A percentile compares a stretch with the other conserved stretches of the same genome.
Evolutionary conservation across 1,139 yeast genomes (phyloP).

Genomic region (Hyphopichia pseudoburtonii): DNA sequence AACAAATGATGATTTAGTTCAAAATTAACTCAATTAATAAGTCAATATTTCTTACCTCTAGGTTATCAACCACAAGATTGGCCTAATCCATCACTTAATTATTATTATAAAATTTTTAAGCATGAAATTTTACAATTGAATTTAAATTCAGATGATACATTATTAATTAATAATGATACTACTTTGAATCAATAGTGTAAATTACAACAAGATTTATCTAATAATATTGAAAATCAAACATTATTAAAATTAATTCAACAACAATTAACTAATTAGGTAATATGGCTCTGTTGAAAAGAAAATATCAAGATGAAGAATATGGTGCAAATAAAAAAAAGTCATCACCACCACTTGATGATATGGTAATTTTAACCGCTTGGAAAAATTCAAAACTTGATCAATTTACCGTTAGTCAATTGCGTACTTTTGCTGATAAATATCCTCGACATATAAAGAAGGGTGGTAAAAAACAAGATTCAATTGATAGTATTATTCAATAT

Average conservation of each 20-base stretch:
- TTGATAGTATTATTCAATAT: constrained; percentile 43
- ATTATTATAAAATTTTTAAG: constrained; percentile 63
- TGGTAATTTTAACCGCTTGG: constrained; percentile 41
- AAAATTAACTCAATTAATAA: constrained; percentile 16
- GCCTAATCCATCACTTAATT: constrained; percentile 67
- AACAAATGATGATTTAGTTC: constrained; percentile 6
- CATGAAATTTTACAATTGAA: constrained; percentile 68
- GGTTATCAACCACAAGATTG: constrained; percentile 57
- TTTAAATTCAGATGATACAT: constrained; percentile 30
- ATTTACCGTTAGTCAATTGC: constrained; percentile 43
- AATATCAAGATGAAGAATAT: neutral
- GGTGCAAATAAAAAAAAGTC: constrained; percentile 16
- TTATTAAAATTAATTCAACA: constrained; percentile 7
- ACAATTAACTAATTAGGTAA: constrained; percentile 18
- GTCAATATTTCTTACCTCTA: constrained; percentile 15
- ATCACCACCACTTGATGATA: constrained; percentile 27
- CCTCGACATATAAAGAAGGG: constrained; percentile 34
- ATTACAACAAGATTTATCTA: constrained; percentile 8
- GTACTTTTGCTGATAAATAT: constrained; percentile 33
- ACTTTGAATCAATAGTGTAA: constrained; percentile 22
- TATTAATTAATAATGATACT: constrained; percentile 15
- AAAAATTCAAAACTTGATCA: constrained; percentile 29
- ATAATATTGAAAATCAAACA: neutral
- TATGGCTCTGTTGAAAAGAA: constrained; percentile 8
- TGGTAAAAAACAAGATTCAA: constrained; percentile 40